Evolutionary conservation across 805 yeast genomes (phyloP).

Genomic region (Pichia heedii): DNA sequence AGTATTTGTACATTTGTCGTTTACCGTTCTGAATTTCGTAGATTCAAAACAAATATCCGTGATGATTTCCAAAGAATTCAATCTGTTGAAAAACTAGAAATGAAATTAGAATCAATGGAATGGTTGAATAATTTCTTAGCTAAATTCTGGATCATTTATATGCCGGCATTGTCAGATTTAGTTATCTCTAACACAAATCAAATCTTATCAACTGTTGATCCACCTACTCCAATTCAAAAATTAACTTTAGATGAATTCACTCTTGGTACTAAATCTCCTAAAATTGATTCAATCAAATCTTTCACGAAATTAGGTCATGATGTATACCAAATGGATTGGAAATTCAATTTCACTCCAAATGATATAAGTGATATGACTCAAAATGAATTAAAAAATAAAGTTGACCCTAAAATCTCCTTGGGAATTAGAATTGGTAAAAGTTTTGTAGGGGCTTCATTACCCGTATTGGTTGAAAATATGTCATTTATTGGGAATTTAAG

Average conservation of each 20-base stretch:
- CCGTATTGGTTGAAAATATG: slow-evolving; percentile 77
- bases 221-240: slow-evolving; percentile 77
- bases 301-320: slow-evolving; percentile 62
- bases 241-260: slow-evolving; percentile 69
- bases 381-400: slow-evolving; percentile 56
- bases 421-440: slow-evolving; percentile 80
- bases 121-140: slow-evolving; percentile 74
- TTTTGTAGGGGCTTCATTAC: slow-evolving; percentile 63
- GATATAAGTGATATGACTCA: slow-evolving; percentile 81
- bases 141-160: slow-evolving; percentile 80
- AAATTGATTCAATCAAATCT: slow-evolving; percentile 61
- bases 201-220: slow-evolving; percentile 58
- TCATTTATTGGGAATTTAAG: slow-evolving; percentile 63
- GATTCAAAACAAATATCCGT: slow-evolving; percentile 64
- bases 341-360: slow-evolving; percentile 70
- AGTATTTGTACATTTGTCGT: slow-evolving; percentile 55
- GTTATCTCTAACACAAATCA: slow-evolving; percentile 66
- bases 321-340: slow-evolving; percentile 77
- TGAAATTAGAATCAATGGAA: slow-evolving; percentile 62
- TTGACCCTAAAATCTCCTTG: slow-evolving; percentile 72
- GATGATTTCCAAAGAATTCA: slow-evolving; percentile 66
- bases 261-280: slow-evolving; percentile 73
- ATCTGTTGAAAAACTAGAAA: slow-evolving; percentile 55
- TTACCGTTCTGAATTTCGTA: slow-evolving; percentile 63
- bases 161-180: slow-evolving; percentile 76